Conservation (phyloP, 345 rosid genomes). For the Salix koriyanagi region DNA sequence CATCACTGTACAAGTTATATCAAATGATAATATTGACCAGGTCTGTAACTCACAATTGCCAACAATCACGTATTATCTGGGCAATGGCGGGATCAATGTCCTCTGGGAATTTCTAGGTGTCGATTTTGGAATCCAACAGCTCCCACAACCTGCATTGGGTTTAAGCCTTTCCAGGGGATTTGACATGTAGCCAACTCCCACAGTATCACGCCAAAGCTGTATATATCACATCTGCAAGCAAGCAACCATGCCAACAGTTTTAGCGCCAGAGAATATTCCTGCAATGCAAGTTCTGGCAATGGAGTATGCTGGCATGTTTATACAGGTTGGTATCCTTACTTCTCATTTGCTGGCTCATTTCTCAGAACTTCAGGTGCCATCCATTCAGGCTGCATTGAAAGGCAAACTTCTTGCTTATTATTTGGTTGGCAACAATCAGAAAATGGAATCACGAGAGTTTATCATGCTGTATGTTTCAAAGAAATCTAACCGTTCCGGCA, state of each 20-base stretch:
- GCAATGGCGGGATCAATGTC: slow-evolving; percentile 66
- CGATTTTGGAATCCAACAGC: slow-evolving; percentile 97
- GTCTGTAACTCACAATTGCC: slow-evolving; percentile 69
- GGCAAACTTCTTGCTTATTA: slow-evolving; percentile 6
- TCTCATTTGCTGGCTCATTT: slow-evolving; percentile 94
- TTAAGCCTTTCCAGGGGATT: slow-evolving; percentile 91
- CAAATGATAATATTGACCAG: background rate
- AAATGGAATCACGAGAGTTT: background rate
- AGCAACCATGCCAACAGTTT: slow-evolving; percentile 24
- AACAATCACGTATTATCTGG: slow-evolving; percentile 75
- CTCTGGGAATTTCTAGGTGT: slow-evolving; percentile 76
- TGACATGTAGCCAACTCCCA: slow-evolving; percentile 83
- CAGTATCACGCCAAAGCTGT: slow-evolving; percentile 94
- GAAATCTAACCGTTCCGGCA: slow-evolving; percentile 77
- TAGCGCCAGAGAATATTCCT: background rate
- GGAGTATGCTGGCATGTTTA: background rate
- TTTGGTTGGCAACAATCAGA: background rate
- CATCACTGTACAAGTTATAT: background rate
- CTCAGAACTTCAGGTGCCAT: slow-evolving; percentile 99
- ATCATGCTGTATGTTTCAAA: background rate
- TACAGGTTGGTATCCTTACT: slow-evolving; percentile 45
- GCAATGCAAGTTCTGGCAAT: background rate
- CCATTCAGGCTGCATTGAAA: slow-evolving; percentile 87
- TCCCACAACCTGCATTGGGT: slow-evolving; percentile 99
- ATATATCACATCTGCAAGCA: slow-evolving; percentile 83